phyloP scores from a whole-genome alignment of 2,329 filamentous ascomycete genomes.

The Lizonia empirigonia region DNA sequence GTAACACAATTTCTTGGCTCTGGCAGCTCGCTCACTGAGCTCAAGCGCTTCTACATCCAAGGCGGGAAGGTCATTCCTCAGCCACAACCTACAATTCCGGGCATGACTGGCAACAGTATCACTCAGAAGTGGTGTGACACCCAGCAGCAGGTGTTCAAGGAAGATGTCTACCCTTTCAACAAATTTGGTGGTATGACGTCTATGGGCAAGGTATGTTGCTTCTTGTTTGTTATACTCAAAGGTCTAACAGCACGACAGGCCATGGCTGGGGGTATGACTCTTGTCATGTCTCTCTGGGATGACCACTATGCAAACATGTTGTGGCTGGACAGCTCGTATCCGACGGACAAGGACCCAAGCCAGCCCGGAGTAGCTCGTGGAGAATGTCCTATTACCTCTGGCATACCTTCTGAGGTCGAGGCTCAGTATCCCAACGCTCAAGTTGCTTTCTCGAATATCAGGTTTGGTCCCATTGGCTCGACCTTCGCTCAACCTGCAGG shows the following conservation, averaged over 20 bases:
- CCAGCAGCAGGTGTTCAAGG: constrained; percentile 36
- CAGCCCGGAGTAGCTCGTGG: constrained; percentile 42
- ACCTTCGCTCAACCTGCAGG: constrained; percentile 37
- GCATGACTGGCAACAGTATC: constrained; percentile 48
- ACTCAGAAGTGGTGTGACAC: constrained; percentile 41
- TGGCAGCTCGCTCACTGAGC: constrained; percentile 50
- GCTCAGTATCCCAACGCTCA: constrained; percentile 25
- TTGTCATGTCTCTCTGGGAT: constrained; percentile 67
- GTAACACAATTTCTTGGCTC: constrained; percentile 56
- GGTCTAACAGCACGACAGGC: constrained; percentile 55
- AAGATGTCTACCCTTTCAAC: constrained; percentile 55
- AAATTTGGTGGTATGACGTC: constrained; percentile 61
- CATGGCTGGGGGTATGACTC: constrained; percentile 64
- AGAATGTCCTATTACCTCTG: constrained; percentile 31
- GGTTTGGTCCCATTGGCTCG: constrained; percentile 38
- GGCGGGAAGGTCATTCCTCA: constrained; percentile 56
- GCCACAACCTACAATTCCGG: constrained; percentile 51
- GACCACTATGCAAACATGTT: constrained; percentile 72
- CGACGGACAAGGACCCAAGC: constrained; percentile 47
- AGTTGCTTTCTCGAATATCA: constrained; percentile 39
- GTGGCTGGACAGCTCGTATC: constrained; percentile 67
- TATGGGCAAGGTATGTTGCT: constrained; percentile 63
- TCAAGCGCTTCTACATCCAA: constrained; percentile 57
- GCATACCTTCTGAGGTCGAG: constrained; percentile 40
- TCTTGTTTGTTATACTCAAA: background rate